Evolutionary conservation across 257 asterid genomes (phyloP), one percentile per base, ranked within the genome.

Genomic region (Solanum chilense): DNA sequence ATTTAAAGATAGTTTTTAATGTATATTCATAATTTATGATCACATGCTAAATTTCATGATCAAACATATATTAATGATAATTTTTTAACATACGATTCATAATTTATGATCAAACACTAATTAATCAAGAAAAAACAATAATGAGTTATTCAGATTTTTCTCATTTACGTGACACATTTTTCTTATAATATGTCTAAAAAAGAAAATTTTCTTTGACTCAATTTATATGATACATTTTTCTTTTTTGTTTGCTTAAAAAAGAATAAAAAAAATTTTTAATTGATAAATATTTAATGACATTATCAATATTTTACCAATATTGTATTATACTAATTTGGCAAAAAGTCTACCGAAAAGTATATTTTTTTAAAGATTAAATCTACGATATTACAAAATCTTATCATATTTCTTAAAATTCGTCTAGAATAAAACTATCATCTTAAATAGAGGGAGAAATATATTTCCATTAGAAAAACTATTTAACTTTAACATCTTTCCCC

Each of bases 251-350:
- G 0, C 12, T 18, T 21, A 20, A 74, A 37, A 1, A 21, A 70
- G 14, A 39, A 74, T 74, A 37, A 37, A 1, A 5, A 0, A 0
- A 0, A 1, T 37, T 9, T 3, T 52, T 18, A 52, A 2, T 18
- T 52, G 5, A 18, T 23, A 18, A 52, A 18, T 52, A 52, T 52
- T 3, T 52, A 52, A 52, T 52, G 23, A 52, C 2, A 52, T 18
- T 52, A 52, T 18, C 62, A 52, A 52, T 7, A 52, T 18, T 52
- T 52, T 52, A 18, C 0, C 62, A 16, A 52, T 52, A 52, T 52
- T 52, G 4, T 16, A 21, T 52, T 52, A 1, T 52, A 52, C n/a
- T 52, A 16, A 21, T 52, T 52, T 52, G 62, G 62, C 62, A 52
- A 52, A 18, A 52, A 1, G 1, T 52, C 62, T 18, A 52, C 11